Evolutionary conservation across 2,329 filamentous ascomycete species (phyloP).

Genomic region (Blastomyces gilchristii): DNA sequence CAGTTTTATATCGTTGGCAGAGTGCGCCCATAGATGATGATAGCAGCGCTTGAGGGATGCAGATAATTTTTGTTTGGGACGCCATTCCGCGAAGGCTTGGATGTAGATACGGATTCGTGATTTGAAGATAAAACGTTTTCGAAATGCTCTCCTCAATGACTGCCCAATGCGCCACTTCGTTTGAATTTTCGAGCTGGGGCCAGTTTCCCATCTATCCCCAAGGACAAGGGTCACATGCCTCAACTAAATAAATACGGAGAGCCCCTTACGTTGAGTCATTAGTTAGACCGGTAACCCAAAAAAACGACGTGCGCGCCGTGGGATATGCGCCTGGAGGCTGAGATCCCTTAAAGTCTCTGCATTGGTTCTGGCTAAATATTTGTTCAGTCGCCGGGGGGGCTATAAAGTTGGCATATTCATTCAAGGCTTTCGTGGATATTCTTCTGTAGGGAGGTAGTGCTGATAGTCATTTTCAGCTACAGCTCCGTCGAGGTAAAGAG

Average conservation of each 20-base stretch:
- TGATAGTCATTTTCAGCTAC: no score
- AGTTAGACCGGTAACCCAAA: neutral
- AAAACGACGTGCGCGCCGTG: neutral
- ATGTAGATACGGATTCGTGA: no score
- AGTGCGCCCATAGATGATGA: slow-evolving; percentile 7
- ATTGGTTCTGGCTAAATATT: no score
- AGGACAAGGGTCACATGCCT: neutral
- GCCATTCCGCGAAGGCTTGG: neutral
- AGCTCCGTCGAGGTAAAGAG: no score
- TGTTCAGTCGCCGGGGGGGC: no score
- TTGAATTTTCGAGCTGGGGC: neutral
- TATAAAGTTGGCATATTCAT: no score
- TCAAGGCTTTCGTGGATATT: no score
- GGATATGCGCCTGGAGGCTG: no score
- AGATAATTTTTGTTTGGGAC: slow-evolving; percentile 2
- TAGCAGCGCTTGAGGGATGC: slow-evolving; percentile 10
- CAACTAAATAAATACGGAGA: neutral
- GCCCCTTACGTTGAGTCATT: neutral
- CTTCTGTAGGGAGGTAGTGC: no score
- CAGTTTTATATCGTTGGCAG: slow-evolving; percentile 17
- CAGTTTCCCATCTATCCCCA: neutral
- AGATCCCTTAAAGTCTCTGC: no score
- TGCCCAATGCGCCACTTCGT: neutral
- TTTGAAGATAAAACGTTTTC: neutral
- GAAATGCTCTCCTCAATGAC: neutral